Evolutionary conservation across 768 basidiomycete species (phyloP).

Genomic region (Cubamyces lactineus): DNA sequence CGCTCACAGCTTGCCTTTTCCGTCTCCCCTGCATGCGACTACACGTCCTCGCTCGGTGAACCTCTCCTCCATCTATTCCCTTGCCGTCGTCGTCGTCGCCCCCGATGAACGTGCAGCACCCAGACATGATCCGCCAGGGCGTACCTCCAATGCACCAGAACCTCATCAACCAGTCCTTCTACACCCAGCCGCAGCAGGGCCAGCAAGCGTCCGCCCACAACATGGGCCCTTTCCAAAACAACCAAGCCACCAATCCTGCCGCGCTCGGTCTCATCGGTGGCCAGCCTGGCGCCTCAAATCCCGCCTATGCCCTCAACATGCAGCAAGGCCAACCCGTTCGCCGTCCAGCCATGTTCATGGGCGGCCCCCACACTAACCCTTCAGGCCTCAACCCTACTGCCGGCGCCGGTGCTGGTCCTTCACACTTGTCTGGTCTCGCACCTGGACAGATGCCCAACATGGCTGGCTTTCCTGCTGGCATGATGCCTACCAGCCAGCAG

Average conservation of each 20-base stretch:
- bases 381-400: conserved; percentile 30
- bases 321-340: conserved; percentile 32
- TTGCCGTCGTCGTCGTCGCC: conserved; percentile 11
- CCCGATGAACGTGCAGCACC: conserved; percentile 53
- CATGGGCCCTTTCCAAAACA: conserved; percentile 42
- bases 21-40: conserved; percentile 27
- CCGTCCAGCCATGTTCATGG: conserved; percentile 41
- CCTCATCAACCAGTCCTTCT: conserved; percentile 43
- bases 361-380: conserved; percentile 36
- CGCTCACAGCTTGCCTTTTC: conserved; percentile 22
- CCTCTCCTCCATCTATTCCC: conserved; percentile 24
- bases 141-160: conserved; percentile 44
- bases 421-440: conserved; percentile 39
- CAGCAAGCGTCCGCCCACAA: conserved; percentile 46
- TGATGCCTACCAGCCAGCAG: conserved; percentile 41
- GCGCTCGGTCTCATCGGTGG: conserved; percentile 36
- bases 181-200: conserved; percentile 39
- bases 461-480: conserved; percentile 41
- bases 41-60: conserved; percentile 20
- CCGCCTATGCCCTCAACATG: conserved; percentile 34
- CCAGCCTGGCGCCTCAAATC: conserved; percentile 27
- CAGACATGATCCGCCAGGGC: conserved; percentile 51
- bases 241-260: conserved; percentile 28
- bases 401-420: conserved; percentile 36
- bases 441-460: conserved; percentile 46